Evolutionary conservation across 129 eudicot genomes (phyloP).

Genomic region (Escallonia herrerae): DNA sequence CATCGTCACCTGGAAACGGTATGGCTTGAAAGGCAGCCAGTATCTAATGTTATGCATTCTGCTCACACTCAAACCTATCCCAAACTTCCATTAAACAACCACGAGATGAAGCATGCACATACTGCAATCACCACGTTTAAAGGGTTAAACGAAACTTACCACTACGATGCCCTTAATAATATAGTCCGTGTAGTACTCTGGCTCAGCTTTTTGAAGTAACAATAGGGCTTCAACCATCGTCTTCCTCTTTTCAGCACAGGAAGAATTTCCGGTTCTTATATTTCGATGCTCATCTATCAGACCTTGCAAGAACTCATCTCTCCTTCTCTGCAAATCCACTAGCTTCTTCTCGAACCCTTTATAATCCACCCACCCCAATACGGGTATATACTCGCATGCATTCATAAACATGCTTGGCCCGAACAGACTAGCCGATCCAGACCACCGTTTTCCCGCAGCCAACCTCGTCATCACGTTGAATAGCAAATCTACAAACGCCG

Average conservation of each 20-base stretch:
- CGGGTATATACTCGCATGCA: conserved; percentile 3
- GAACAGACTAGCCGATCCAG: neutral
- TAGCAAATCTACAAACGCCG: neutral
- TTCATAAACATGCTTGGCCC: neutral
- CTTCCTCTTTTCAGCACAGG: neutral
- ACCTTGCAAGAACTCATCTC: conserved; percentile 4
- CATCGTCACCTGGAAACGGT: too few species aligned
- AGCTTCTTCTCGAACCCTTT: conserved; percentile 6
- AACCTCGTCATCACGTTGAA: conserved; percentile 9
- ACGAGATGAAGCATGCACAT: too few species aligned
- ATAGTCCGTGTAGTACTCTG: conserved; percentile 11
- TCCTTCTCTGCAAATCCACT: neutral
- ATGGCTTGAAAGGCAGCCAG: too few species aligned
- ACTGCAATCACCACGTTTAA: too few species aligned
- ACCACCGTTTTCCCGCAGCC: conserved; percentile 7
- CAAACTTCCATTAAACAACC: too few species aligned
- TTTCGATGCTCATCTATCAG: conserved; percentile 5
- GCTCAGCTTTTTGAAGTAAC: conserved; percentile 10
- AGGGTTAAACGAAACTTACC: conserved; percentile 1
- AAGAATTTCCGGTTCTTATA: neutral
- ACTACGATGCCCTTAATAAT: conserved; percentile 5
- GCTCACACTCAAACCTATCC: too few species aligned
- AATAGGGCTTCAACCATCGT: conserved; percentile 6
- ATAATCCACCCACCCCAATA: conserved; percentile 8
- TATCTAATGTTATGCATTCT: too few species aligned